Conservation (phyloP, 805 yeast genomes). For the Metschnikowia vanudenii region DNA sequence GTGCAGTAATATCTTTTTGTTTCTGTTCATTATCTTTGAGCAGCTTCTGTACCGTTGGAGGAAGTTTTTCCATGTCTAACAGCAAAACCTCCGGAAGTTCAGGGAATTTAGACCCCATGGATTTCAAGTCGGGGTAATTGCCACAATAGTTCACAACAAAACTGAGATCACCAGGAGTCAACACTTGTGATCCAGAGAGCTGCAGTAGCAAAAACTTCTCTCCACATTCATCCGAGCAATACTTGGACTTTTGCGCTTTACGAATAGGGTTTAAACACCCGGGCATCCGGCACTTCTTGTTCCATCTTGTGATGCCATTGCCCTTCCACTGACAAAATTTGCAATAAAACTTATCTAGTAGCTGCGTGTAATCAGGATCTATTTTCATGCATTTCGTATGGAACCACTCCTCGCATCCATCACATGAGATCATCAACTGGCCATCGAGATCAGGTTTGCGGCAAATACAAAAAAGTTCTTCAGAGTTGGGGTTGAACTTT, state of each 20-base stretch:
- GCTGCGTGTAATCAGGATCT: conserved; percentile 46
- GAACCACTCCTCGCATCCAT: conserved; percentile 94
- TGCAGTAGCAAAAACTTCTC: conserved; percentile 34
- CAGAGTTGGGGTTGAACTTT: conserved; percentile 49
- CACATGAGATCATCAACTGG: conserved; percentile 89
- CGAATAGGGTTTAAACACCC: conserved; percentile 57
- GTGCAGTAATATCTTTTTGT: conserved; percentile 16
- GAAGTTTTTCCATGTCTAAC: conserved; percentile 20
- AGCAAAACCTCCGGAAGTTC: conserved; percentile 33
- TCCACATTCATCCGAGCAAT: conserved; percentile 77
- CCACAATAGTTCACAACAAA: conserved; percentile 25
- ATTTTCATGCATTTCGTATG: conserved; percentile 78
- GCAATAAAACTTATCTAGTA: conserved; percentile 69
- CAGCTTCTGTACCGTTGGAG: conserved; percentile 17
- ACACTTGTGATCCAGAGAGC: conserved; percentile 22
- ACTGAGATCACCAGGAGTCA: conserved; percentile 23
- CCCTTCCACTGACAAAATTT: conserved; percentile 63
- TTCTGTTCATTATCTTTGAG: conserved; percentile 18
- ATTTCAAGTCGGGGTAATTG: conserved; percentile 22
- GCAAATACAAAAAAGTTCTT: conserved; percentile 75
- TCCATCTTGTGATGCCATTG: conserved; percentile 62
- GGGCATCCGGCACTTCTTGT: conserved; percentile 65
- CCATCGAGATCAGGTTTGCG: conserved; percentile 72
- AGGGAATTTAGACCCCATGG: conserved; percentile 43
- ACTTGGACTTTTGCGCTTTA: conserved; percentile 52